These are phyloP conservation scores for Trichoderma erinaceum DNA, from an alignment of 495 filamentous ascomycete species.

Conservation along the genomic window DNA sequence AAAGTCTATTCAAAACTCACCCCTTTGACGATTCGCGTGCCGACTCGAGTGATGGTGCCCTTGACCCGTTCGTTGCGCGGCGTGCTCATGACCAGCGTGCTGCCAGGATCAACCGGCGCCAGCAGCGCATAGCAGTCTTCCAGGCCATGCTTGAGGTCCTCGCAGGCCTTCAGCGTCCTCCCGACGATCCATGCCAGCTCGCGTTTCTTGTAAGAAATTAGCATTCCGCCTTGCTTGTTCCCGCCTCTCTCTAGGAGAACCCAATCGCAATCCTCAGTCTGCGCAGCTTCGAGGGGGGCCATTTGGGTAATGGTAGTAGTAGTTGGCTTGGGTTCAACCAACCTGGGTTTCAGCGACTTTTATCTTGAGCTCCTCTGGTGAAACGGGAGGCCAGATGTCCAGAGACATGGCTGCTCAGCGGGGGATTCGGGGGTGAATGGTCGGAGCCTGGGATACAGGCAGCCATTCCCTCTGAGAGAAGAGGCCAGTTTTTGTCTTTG, in stretches of 20 bases:
- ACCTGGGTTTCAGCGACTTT: conserved; percentile 66
- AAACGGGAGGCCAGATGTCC: conserved; percentile 68
- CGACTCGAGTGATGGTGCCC: conserved; percentile 78
- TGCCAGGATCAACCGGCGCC: conserved; percentile 71
- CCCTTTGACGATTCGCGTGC: conserved; percentile 68
- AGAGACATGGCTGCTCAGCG: conserved; percentile 55
- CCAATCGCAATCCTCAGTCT: neutral
- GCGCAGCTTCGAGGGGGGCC: neutral
- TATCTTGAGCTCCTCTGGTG: conserved; percentile 55
- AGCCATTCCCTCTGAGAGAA: conserved; percentile 26
- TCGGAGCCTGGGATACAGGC: conserved; percentile 25
- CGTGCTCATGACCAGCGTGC: conserved; percentile 84
- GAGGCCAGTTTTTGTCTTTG: neutral
- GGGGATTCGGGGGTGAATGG: conserved; percentile 10
- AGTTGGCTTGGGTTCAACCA: conserved; percentile 16
- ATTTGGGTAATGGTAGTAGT: neutral
- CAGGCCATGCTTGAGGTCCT: conserved; percentile 72
- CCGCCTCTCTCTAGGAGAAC: conserved; percentile 8
- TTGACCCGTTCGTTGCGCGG: conserved; percentile 83
- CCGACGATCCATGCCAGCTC: conserved; percentile 86
- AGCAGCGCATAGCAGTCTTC: conserved; percentile 83
- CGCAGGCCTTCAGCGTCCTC: conserved; percentile 69
- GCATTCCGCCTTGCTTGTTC: neutral
- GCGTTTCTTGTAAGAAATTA: conserved; percentile 44
- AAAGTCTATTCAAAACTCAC: conserved; percentile 38